Evolutionary conservation across 306 rosid species (phyloP).

Genomic region (Acacia melanoxylon): DNA sequence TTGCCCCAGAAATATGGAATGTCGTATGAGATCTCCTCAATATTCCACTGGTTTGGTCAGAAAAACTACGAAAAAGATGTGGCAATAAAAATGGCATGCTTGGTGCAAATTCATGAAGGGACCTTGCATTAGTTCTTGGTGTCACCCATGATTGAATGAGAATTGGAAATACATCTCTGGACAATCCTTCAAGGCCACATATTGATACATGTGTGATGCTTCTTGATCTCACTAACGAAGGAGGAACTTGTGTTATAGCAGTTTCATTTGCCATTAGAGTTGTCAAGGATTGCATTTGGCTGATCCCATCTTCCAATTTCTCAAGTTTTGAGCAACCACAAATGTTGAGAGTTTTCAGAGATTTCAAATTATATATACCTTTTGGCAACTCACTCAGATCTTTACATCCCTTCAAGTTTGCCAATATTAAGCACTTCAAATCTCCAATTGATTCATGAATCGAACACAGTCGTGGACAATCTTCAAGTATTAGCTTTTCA

Average conservation of each 20-base stretch:
- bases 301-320: neutral
- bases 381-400: neutral
- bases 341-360: neutral
- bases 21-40: neutral
- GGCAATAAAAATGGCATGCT: neutral
- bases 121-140: neutral
- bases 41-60: neutral
- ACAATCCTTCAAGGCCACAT: neutral
- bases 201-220: neutral
- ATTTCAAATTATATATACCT: neutral
- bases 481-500: neutral
- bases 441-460: neutral
- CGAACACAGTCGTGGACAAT: neutral
- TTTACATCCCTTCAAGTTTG: neutral
- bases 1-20: neutral
- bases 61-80: neutral
- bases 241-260: neutral
- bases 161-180: neutral
- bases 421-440: neutral
- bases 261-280: neutral
- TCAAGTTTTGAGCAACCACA: neutral
- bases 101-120: neutral
- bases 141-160: neutral
- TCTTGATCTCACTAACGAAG: neutral
- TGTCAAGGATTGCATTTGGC: neutral